Evolutionary conservation across 2,329 filamentous ascomycete genomes (phyloP).

Genomic region (Fusarium temperatum): DNA sequence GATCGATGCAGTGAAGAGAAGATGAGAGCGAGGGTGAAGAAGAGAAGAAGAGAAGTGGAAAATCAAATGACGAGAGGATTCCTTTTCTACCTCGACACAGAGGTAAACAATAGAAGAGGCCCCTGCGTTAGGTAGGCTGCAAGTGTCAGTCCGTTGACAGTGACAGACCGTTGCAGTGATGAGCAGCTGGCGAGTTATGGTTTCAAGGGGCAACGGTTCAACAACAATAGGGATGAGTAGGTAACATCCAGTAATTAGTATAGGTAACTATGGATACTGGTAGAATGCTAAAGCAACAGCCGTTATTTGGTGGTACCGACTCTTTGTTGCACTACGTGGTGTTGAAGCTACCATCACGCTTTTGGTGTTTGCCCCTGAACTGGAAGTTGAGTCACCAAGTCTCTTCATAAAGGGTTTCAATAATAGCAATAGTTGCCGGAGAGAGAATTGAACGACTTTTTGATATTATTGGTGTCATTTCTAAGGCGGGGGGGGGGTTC

Average conservation of each 20-base stretch:
- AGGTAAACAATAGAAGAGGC: constrained; percentile 23
- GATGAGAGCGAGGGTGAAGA: constrained; percentile 5
- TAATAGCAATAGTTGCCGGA: background rate
- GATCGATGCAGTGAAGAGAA: constrained; percentile 10
- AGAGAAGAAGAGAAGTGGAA: background rate
- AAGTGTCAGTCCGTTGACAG: background rate
- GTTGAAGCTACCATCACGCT: constrained; percentile 18
- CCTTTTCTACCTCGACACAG: constrained; percentile 16
- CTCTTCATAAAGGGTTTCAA: background rate
- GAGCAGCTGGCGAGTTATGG: constrained; percentile 11
- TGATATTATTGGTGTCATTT: background rate
- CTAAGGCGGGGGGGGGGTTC: too few species aligned
- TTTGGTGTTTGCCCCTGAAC: constrained; percentile 27
- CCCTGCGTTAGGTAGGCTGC: background rate
- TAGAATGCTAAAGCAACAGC: constrained; percentile 13
- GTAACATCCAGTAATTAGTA: background rate
- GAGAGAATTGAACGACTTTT: too few species aligned
- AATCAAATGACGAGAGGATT: constrained; percentile 2
- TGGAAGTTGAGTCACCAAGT: background rate
- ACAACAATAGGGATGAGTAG: constrained; percentile 6
- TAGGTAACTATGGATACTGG: background rate
- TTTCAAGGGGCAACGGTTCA: constrained; percentile 31
- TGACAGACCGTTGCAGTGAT: constrained; percentile 11
- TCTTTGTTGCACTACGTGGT: constrained; percentile 25
- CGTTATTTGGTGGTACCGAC: constrained; percentile 24